phyloP scores from a whole-genome alignment of 768 basidiomycete genomes.

The Rhizopogon sp. region DNA sequence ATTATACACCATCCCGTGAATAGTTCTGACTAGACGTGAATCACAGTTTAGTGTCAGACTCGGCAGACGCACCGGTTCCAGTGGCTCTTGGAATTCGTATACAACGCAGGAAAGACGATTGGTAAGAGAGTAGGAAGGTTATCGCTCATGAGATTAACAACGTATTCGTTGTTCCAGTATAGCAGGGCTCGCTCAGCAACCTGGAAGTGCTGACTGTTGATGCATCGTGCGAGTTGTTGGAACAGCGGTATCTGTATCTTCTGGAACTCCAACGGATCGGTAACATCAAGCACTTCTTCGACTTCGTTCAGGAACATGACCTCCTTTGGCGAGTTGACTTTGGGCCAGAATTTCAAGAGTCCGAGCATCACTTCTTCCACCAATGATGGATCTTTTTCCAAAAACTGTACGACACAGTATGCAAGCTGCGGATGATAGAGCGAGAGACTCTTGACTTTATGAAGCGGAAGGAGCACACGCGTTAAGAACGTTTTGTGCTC shows the following conservation, averaged over 20 bases:
- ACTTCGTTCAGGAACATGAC: slow-evolving; percentile 99
- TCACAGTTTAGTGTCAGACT: slow-evolving; percentile 5
- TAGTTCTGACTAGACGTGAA: slow-evolving; percentile 57
- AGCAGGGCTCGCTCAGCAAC: slow-evolving; percentile 95
- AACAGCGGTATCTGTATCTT: slow-evolving; percentile 93
- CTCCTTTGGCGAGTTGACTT: slow-evolving; percentile 98
- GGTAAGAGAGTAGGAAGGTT: slow-evolving; percentile 86
- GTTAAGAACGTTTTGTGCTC: slow-evolving; percentile 98
- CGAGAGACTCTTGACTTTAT: slow-evolving; percentile 97
- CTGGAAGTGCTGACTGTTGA: slow-evolving; percentile 99
- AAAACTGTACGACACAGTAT: slow-evolving; percentile 98
- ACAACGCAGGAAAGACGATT: slow-evolving; percentile 94
- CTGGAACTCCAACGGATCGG: slow-evolving; percentile 92
- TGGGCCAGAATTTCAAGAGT: slow-evolving; percentile 97
- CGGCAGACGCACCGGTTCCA: slow-evolving; percentile 84
- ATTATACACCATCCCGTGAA: slow-evolving; percentile 99
- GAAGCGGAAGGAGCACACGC: slow-evolving; percentile 88
- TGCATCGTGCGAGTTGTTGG: slow-evolving; percentile 91
- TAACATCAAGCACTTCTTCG: slow-evolving; percentile 97
- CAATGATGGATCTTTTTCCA: slow-evolving; percentile 90
- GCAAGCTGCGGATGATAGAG: slow-evolving; percentile 99
- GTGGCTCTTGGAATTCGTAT: slow-evolving; percentile 93
- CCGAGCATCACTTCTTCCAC: slow-evolving; percentile 97
- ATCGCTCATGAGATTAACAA: slow-evolving; percentile 98
- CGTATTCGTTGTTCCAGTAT: slow-evolving; percentile 99